Evolutionary conservation across 2,329 filamentous ascomycete genomes (phyloP).

Genomic region (Fusarium anthophilum): DNA sequence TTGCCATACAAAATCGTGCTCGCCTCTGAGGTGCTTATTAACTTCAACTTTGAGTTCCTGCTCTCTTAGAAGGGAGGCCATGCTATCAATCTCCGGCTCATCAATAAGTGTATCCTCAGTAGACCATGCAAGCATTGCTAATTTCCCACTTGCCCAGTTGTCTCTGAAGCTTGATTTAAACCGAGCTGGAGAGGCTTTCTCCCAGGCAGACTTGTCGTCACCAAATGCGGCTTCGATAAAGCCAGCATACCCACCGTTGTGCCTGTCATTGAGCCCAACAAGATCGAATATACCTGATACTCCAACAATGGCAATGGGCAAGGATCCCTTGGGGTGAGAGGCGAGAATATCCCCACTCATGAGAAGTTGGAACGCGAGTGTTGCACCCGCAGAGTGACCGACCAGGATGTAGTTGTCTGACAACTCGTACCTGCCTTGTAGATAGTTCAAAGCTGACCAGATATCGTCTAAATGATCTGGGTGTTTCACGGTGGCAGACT

Average conservation of each 20-base stretch:
- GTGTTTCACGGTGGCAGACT: conserved; percentile 56
- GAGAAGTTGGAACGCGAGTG: conserved; percentile 69
- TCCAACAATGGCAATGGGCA: conserved; percentile 65
- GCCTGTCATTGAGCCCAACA: conserved; percentile 59
- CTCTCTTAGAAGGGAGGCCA: conserved; percentile 58
- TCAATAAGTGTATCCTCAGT: conserved; percentile 61
- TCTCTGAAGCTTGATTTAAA: conserved; percentile 54
- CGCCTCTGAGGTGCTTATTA: conserved; percentile 59
- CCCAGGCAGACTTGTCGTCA: conserved; percentile 59
- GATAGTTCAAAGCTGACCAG: conserved; percentile 58
- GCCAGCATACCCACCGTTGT: conserved; percentile 60
- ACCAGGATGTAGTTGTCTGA: conserved; percentile 63
- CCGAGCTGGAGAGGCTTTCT: conserved; percentile 62
- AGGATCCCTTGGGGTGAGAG: conserved; percentile 41
- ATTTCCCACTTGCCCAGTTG: conserved; percentile 47
- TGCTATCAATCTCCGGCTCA: conserved; percentile 65
- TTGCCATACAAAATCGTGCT: conserved; percentile 72
- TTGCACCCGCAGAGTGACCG: conserved; percentile 72
- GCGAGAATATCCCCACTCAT: conserved; percentile 53
- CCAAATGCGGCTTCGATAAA: conserved; percentile 73
- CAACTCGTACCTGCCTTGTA: conserved; percentile 58
- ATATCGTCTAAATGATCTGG: conserved; percentile 70
- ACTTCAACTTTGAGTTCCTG: conserved; percentile 48
- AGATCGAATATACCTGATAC: conserved; percentile 75
- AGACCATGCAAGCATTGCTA: conserved; percentile 57